These are phyloP conservation scores for Tulasnella sp. DNA, from an alignment of 768 basidiomycete genomes.

Conservation along the genomic window DNA sequence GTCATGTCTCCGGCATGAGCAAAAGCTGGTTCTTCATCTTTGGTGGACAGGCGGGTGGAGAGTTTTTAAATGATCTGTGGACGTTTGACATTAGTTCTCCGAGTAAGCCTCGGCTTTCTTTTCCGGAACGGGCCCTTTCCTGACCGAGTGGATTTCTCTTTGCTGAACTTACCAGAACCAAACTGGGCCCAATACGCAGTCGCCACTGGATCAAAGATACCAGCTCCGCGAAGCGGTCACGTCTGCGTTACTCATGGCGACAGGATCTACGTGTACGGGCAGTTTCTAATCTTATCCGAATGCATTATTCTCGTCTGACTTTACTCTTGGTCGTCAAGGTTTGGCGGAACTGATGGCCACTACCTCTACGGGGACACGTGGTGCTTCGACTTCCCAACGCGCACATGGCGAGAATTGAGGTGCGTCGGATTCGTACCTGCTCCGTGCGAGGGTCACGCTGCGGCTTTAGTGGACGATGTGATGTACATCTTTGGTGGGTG, in stretches of 20 bases:
- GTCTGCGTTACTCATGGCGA: slow-evolving; percentile 81
- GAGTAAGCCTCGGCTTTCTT: slow-evolving; percentile 97
- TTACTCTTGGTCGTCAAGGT: slow-evolving; percentile 54
- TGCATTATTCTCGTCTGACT: neutral
- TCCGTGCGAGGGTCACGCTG: slow-evolving; percentile 94
- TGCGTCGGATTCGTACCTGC: slow-evolving; percentile 99
- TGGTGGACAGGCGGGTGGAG: too few species aligned
- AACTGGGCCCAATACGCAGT: slow-evolving; percentile 79
- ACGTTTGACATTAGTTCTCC: slow-evolving; percentile 86
- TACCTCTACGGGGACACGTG: slow-evolving; percentile 99
- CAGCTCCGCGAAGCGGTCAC: slow-evolving; percentile 90
- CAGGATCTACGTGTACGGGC: slow-evolving; percentile 71
- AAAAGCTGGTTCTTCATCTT: too few species aligned
- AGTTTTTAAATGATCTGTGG: slow-evolving; percentile 72
- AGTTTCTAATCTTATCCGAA: neutral
- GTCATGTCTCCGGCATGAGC: too few species aligned
- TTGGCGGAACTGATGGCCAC: slow-evolving; percentile 97
- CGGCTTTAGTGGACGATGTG: slow-evolving; percentile 94
- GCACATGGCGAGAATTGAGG: slow-evolving; percentile 85
- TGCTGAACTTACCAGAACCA: slow-evolving; percentile 75
- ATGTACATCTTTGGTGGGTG: slow-evolving; percentile 97
- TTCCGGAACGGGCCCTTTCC: slow-evolving; percentile 84
- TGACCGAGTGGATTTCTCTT: slow-evolving; percentile 50
- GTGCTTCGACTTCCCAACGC: slow-evolving; percentile 82
- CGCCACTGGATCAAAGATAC: slow-evolving; percentile 50